Conservation (phyloP, 23 red algal species). For the Gracilaria vermiculophylla region DNA sequence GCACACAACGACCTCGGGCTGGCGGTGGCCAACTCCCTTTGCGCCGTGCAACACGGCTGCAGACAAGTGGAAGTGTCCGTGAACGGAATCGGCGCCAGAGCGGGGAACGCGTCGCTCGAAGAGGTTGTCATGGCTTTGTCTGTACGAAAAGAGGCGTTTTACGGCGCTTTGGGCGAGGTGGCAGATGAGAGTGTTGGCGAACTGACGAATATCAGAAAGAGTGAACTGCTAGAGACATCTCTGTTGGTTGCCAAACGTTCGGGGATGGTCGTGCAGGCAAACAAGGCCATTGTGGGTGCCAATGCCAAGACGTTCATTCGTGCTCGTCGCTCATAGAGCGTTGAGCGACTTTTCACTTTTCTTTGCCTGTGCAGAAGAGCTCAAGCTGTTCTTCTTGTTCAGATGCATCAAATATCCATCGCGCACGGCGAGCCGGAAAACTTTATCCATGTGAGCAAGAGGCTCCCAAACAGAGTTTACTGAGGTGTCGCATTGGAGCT, state of each 20-base stretch:
- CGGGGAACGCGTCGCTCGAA: slow-evolving; percentile 26
- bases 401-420: no score
- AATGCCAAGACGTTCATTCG: slow-evolving; percentile 54
- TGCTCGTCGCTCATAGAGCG: not conserved
- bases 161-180: not conserved
- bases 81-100: slow-evolving; percentile 17
- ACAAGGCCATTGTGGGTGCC: slow-evolving; percentile 93
- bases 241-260: slow-evolving; percentile 89
- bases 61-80: slow-evolving; percentile 9
- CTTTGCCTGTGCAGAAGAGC: no score
- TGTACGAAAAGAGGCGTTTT: not conserved
- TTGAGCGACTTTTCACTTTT: no score
- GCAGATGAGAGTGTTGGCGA: not conserved
- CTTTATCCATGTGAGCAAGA: no score
- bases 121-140: not conserved
- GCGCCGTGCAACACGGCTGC: not conserved
- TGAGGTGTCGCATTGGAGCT: no score
- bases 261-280: slow-evolving; percentile 89
- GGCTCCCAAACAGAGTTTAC: no score
- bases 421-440: no score
- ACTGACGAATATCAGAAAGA: slow-evolving; percentile 78
- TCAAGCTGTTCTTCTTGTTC: no score
- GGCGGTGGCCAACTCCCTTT: slow-evolving; percentile 7
- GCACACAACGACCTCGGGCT: slow-evolving; percentile 30
- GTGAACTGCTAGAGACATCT: slow-evolving; percentile 83